Conservation (phyloP, 768 basidiomycete species). For the Jaapia argillacea region DNA sequence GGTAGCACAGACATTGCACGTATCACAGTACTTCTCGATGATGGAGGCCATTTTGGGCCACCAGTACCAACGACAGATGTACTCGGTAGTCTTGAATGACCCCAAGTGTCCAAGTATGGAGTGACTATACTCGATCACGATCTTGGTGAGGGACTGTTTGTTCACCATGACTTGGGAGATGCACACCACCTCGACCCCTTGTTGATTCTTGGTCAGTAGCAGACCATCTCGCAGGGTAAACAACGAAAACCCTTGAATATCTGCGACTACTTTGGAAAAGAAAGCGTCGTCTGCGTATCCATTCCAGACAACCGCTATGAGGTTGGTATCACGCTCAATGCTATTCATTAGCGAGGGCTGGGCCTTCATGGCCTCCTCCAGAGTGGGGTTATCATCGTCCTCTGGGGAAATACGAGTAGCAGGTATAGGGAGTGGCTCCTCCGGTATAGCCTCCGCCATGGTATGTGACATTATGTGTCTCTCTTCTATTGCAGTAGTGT, state of each 20-base stretch:
- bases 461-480: background rate
- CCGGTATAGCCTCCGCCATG: background rate
- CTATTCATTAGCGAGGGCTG: background rate
- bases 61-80: constrained; percentile 22
- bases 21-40: constrained; percentile 7
- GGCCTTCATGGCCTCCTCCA: background rate
- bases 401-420: background rate
- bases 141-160: no score
- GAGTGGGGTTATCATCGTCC: background rate
- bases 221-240: no score
- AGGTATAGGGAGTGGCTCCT: background rate
- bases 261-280: background rate
- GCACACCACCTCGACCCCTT: no score
- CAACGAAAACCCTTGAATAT: no score
- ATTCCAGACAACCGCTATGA: background rate
- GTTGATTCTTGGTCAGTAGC: no score
- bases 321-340: background rate
- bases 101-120: background rate
- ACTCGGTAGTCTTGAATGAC: constrained; percentile 4
- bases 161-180: no score
- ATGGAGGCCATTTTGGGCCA: constrained; percentile 13
- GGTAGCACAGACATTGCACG: constrained; percentile 8
- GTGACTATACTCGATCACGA: no score
- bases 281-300: background rate
- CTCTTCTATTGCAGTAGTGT: background rate